Conservation (phyloP, 176 grass and related monocot genomes). For the Avena sativa region DNA sequence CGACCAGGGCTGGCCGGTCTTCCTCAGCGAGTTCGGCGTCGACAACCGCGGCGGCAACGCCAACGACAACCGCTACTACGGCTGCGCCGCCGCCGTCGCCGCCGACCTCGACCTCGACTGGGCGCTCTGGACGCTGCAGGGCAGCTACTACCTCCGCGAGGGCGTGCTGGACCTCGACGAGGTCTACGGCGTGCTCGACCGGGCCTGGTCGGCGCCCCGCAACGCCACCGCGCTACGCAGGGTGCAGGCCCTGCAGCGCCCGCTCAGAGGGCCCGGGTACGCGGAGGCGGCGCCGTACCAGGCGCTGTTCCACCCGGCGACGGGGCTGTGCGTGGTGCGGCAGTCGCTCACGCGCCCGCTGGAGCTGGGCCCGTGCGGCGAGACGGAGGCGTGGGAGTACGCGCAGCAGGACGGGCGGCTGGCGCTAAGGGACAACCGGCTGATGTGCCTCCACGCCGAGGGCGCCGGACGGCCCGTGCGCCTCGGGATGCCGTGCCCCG, state of each 20-base stretch:
- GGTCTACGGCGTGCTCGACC: slow-evolving; percentile 69
- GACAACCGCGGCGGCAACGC: slow-evolving; percentile 77
- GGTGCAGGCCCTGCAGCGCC: slow-evolving; percentile 69
- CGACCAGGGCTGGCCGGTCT: slow-evolving; percentile 59
- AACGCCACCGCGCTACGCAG: slow-evolving; percentile 57
- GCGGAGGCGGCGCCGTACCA: slow-evolving; percentile 48
- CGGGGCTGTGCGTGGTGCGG: slow-evolving; percentile 58
- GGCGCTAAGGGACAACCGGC: slow-evolving; percentile 22
- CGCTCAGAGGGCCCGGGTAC: slow-evolving; percentile 65
- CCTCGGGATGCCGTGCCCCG: slow-evolving; percentile 55
- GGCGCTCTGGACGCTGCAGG: slow-evolving; percentile 90
- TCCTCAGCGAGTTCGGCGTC: slow-evolving; percentile 90
- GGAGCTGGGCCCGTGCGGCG: slow-evolving; percentile 61
- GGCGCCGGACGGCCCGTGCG: slow-evolving; percentile 43
- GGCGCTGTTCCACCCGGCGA: slow-evolving; percentile 75
- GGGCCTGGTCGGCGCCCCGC: slow-evolving; percentile 50
- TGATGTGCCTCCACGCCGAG: slow-evolving; percentile 61
- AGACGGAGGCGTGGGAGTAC: slow-evolving; percentile 56
- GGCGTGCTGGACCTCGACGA: slow-evolving; percentile 60
- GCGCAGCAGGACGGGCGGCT: slow-evolving; percentile 34
- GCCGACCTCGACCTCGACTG: slow-evolving; percentile 87
- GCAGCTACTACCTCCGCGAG: slow-evolving; percentile 83
- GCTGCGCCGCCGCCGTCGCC: slow-evolving; percentile 58
- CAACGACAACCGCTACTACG: slow-evolving; percentile 83
- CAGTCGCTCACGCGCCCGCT: neutral